These are phyloP conservation scores for Paraphoma chrysanthemicola DNA, from an alignment of 2,329 filamentous ascomycete species.

Conservation along the genomic window DNA sequence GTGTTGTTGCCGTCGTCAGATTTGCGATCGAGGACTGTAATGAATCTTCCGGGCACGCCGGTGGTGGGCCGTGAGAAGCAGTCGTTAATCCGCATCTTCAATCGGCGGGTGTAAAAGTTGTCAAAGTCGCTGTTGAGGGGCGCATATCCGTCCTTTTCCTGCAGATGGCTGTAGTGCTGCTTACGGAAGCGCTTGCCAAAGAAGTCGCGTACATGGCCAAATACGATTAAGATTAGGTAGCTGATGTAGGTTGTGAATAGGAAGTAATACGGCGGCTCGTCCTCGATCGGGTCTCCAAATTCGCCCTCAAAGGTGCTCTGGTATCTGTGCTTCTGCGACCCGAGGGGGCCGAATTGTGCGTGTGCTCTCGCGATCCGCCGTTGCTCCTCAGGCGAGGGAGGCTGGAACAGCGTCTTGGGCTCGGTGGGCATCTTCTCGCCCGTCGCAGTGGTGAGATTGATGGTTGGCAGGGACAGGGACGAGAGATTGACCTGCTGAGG, in stretches of 20 bases:
- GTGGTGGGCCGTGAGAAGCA: slow-evolving; percentile 93
- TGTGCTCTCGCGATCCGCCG: slow-evolving; percentile 78
- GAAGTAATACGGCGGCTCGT: slow-evolving; percentile 96
- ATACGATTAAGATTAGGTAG: slow-evolving; percentile 93
- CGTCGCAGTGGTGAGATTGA: slow-evolving; percentile 87
- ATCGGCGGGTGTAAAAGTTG: slow-evolving; percentile 92
- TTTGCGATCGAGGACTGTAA: slow-evolving; percentile 88
- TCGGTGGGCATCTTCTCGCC: slow-evolving; percentile 78
- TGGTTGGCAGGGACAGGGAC: slow-evolving; percentile 82
- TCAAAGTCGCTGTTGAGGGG: slow-evolving; percentile 98
- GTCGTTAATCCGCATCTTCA: slow-evolving; percentile 96
- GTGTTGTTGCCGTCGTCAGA: slow-evolving; percentile 91
- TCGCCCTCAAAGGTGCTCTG: slow-evolving; percentile 85
- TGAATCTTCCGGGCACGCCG: slow-evolving; percentile 91
- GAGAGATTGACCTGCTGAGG: slow-evolving; percentile 73
- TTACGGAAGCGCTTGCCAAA: slow-evolving; percentile 95
- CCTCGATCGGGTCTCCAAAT: slow-evolving; percentile 84
- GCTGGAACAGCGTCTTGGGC: slow-evolving; percentile 82
- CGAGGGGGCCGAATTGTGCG: slow-evolving; percentile 88
- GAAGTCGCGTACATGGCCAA: slow-evolving; percentile 95
- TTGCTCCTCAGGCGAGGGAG: slow-evolving; percentile 83
- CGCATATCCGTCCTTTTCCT: slow-evolving; percentile 85
- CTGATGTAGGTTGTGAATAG: slow-evolving; percentile 98
- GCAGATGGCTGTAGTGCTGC: slow-evolving; percentile 84
- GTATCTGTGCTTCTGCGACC: slow-evolving; percentile 82